Conservation (phyloP, 208 protist species). For the Acanthamoeba sp. region DNA sequence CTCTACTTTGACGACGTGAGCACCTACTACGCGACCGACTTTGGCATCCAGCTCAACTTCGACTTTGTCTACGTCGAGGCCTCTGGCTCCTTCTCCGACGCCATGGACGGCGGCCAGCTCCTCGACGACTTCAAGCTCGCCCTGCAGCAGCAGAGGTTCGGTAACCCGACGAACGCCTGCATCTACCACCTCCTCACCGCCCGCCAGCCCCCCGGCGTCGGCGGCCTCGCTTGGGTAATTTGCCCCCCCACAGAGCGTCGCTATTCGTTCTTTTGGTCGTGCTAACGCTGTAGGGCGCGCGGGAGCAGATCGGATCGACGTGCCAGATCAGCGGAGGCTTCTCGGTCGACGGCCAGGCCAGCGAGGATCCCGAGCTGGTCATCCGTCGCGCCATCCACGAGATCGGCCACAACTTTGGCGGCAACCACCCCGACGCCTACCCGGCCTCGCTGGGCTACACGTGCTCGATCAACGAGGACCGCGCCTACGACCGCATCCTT, state of each 20-base stretch:
- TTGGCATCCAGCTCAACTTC: background rate
- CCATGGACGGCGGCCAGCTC: background rate
- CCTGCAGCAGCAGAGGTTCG: background rate
- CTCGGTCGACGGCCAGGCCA: slow-evolving; percentile 25
- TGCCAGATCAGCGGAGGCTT: background rate
- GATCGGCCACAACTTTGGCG: slow-evolving; percentile 38
- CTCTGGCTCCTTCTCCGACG: slow-evolving; percentile 4
- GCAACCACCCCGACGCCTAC: slow-evolving; percentile 48
- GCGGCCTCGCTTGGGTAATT: slow-evolving; percentile 36
- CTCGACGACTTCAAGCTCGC: slow-evolving; percentile 1
- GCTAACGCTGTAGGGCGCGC: too few relatives aligned
- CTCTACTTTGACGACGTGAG: slow-evolving; percentile 33
- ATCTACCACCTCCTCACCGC: slow-evolving; percentile 56
- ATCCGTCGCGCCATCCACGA: slow-evolving; percentile 57
- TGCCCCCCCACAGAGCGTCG: background rate
- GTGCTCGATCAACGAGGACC: slow-evolving; percentile 44
- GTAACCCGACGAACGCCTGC: background rate
- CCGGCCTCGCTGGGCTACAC: slow-evolving; percentile 2
- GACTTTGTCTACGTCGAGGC: slow-evolving; percentile 44
- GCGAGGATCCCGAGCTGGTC: slow-evolving; percentile 8
- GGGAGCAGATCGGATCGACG: background rate
- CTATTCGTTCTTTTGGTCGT: background rate
- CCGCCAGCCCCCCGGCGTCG: slow-evolving; percentile 27
- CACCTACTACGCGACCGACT: slow-evolving; percentile 33
- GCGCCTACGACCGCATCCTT: slow-evolving; percentile 34